These are phyloP conservation scores for Ophiostoma piceae DNA, from an alignment of 2,329 filamentous ascomycete species.

Conservation along the genomic window DNA sequence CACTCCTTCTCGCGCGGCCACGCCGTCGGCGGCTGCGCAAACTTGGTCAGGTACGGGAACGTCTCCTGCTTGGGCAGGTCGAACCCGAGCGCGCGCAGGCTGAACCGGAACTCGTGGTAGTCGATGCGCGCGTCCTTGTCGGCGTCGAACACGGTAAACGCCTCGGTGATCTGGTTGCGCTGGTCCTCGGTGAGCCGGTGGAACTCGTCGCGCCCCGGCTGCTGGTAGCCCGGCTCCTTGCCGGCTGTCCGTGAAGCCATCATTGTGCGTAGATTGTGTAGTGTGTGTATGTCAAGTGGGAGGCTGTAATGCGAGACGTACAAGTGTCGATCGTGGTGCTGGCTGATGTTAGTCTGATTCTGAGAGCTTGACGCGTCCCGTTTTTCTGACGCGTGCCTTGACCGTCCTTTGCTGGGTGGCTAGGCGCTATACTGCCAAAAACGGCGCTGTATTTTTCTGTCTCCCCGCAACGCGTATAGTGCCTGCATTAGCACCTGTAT, in stretches of 20 bases:
- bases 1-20: conserved; percentile 51
- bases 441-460: neutral
- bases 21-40: conserved; percentile 66
- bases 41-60: conserved; percentile 70
- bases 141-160: conserved; percentile 91
- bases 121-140: conserved; percentile 92
- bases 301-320: neutral
- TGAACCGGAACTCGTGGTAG: conserved; percentile 97
- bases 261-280: conserved; percentile 22
- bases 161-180: conserved; percentile 83
- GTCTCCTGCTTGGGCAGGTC: conserved; percentile 83
- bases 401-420: neutral
- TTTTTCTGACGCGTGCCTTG: conserved; percentile 16
- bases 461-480: conserved; percentile 26
- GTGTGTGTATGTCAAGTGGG: neutral
- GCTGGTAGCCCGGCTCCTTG: conserved; percentile 30
- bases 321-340: neutral
- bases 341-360: too few relatives aligned
- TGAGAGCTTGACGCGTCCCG: conserved; percentile 4
- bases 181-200: conserved; percentile 72
- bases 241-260: conserved; percentile 28
- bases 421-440: too few relatives aligned
- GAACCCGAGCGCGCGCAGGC: conserved; percentile 91
- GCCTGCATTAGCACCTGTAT: conserved; percentile 24
- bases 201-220: conserved; percentile 36